These are phyloP conservation scores for Aspergillus sp. DNA, from an alignment of 2,329 filamentous ascomycete species.

Conservation along the genomic window DNA sequence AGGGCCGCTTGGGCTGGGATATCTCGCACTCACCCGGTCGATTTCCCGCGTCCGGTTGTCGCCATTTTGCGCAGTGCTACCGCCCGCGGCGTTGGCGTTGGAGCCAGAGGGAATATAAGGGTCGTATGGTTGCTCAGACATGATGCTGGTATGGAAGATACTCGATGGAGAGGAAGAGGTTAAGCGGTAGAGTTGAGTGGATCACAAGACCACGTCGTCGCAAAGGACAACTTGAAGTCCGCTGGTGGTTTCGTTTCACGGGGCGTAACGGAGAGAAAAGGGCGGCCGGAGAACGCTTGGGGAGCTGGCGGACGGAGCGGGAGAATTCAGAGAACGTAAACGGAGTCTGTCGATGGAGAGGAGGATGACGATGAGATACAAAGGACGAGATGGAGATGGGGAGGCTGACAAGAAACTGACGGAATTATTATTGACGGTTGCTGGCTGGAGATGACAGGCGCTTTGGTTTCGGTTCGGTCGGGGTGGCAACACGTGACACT, in stretches of 20 bases:
- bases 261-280: slow-evolving; percentile 9
- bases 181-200: slow-evolving; percentile 22
- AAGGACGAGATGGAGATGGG: slow-evolving; percentile 16
- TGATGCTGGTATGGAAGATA: slow-evolving; percentile 38
- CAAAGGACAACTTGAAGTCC: slow-evolving; percentile 12
- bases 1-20: neutral
- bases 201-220: slow-evolving; percentile 25
- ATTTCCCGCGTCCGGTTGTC: slow-evolving; percentile 73
- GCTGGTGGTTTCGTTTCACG: slow-evolving; percentile 20
- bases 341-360: slow-evolving; percentile 8
- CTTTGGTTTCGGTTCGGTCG: slow-evolving; percentile 33
- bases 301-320: slow-evolving; percentile 2
- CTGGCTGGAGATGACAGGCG: slow-evolving; percentile 30
- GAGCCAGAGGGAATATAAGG: slow-evolving; percentile 80
- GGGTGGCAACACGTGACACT: slow-evolving; percentile 31
- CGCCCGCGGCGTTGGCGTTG: slow-evolving; percentile 50
- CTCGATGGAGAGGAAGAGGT: slow-evolving; percentile 15
- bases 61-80: slow-evolving; percentile 58
- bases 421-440: slow-evolving; percentile 25
- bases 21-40: slow-evolving; percentile 73
- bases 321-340: neutral
- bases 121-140: slow-evolving; percentile 76
- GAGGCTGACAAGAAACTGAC: slow-evolving; percentile 32
- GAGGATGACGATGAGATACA: slow-evolving; percentile 15
- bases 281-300: slow-evolving; percentile 11